Conservation (phyloP, 352 stramenopile species). For the Globisporangium alternatum region DNA sequence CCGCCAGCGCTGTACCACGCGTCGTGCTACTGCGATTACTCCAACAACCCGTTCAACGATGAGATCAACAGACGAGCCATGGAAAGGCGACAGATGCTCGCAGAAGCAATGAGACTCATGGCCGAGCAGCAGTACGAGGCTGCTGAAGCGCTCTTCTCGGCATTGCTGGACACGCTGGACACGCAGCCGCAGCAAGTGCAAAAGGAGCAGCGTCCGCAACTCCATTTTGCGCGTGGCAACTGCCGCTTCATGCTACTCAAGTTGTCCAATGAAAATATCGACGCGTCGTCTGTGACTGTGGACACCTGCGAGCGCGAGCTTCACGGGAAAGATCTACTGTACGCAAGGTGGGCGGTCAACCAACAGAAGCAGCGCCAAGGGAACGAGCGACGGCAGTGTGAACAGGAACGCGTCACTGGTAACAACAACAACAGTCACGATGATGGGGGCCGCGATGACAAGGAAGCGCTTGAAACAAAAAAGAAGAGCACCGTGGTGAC, state of each 20-base stretch:
- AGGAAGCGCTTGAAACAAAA: neutral
- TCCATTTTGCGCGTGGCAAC: slow-evolving; percentile 41
- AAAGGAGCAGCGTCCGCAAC: slow-evolving; percentile 21
- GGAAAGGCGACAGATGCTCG: slow-evolving; percentile 3
- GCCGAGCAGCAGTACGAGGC: slow-evolving; percentile 22
- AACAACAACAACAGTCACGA: neutral
- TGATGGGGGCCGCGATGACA: neutral
- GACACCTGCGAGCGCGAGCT: slow-evolving; percentile 22
- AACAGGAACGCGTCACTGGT: neutral
- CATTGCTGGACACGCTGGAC: slow-evolving; percentile 24
- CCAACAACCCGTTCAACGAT: slow-evolving; percentile 59
- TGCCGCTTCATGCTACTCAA: slow-evolving; percentile 46
- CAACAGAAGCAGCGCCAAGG: neutral
- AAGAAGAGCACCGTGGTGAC: neutral
- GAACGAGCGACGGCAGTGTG: neutral
- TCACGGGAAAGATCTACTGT: slow-evolving; percentile 13
- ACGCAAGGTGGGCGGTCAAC: neutral
- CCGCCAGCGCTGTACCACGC: slow-evolving; percentile 28
- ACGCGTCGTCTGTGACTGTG: slow-evolving; percentile 20
- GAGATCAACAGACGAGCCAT: neutral
- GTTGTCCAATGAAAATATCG: slow-evolving; percentile 15
- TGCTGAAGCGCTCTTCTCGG: slow-evolving; percentile 31
- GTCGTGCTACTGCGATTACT: slow-evolving; percentile 48
- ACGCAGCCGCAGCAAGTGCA: slow-evolving; percentile 19
- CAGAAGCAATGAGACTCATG: slow-evolving; percentile 31